Evolutionary conservation across 2,329 filamentous ascomycete genomes (phyloP).

Genomic region (Geoglossum cookeanum): DNA sequence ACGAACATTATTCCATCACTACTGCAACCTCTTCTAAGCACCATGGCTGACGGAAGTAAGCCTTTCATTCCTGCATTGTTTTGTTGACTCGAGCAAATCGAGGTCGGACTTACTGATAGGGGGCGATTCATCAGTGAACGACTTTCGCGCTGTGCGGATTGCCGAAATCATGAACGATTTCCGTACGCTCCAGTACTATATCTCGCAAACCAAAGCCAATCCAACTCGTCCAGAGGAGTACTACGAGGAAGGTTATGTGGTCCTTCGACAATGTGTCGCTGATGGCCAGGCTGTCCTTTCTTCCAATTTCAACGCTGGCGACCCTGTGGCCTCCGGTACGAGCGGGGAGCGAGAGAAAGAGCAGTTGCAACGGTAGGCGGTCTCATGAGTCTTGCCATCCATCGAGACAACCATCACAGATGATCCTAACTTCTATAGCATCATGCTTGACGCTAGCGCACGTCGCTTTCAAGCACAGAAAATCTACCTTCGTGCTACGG

Average conservation of each 20-base stretch:
- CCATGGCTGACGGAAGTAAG: conserved; percentile 40
- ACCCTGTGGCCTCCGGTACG: conserved; percentile 21
- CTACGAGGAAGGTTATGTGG: conserved; percentile 37
- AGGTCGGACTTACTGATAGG: conserved; percentile 2
- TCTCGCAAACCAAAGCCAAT: conserved; percentile 32
- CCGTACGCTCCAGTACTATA: conserved; percentile 38
- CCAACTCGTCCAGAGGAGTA: conserved; percentile 32
- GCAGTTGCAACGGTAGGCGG: conserved; percentile 32
- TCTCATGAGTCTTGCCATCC: conserved; percentile 8
- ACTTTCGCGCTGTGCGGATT: conserved; percentile 41
- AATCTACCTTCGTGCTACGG: conserved; percentile 37
- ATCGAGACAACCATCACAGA: conserved; percentile 6
- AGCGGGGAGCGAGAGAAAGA: conserved; percentile 35
- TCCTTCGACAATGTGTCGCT: conserved; percentile 34
- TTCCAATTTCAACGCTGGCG: conserved; percentile 30
- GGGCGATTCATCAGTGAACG: conserved; percentile 31
- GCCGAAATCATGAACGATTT: conserved; percentile 46
- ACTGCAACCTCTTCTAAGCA: conserved; percentile 23
- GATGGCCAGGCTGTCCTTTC: conserved; percentile 36
- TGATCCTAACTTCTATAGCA: conserved; percentile 20
- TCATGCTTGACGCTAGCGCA: conserved; percentile 39
- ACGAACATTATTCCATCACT: conserved; percentile 41
- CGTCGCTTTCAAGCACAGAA: conserved; percentile 42
- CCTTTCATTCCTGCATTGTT: conserved; percentile 6
- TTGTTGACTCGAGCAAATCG: neutral